Conservation (phyloP, 495 filamentous ascomycete species). For the Baudoinia panamericana region DNA sequence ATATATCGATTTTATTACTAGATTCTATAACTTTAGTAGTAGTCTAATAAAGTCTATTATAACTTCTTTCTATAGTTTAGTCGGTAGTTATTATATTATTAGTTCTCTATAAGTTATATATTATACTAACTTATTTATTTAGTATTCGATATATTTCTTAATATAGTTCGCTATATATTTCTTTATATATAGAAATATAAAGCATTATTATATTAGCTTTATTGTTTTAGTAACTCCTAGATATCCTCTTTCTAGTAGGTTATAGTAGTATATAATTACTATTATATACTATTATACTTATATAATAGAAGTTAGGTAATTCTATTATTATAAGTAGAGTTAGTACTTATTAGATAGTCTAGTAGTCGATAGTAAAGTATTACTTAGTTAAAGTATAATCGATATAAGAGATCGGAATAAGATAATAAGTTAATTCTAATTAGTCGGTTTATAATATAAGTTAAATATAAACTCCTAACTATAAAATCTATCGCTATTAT, state of each 20-base stretch:
- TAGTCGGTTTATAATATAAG: no score
- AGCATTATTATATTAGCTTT: background rate
- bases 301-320: no score
- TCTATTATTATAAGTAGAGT: no score
- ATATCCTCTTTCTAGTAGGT: background rate
- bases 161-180: slow-evolving; percentile 11
- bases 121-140: background rate
- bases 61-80: slow-evolving; percentile 4
- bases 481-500: no score
- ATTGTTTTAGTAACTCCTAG: background rate
- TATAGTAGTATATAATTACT: slow-evolving; percentile 3
- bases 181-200: slow-evolving; percentile 5
- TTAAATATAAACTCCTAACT: no score
- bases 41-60: slow-evolving; percentile 14
- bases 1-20: slow-evolving; percentile 1
- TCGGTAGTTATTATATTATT: slow-evolving; percentile 1
- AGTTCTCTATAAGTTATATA: slow-evolving; percentile 5
- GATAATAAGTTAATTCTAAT: no score
- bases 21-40: background rate
- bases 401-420: no score
- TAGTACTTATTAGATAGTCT: no score
- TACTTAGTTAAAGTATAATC: no score
- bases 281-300: no score
- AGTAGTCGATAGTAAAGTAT: no score
- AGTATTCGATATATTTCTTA: slow-evolving; percentile 3